phyloP scores from a whole-genome alignment of 140 eudicot species.

The Anethum foeniculum region DNA sequence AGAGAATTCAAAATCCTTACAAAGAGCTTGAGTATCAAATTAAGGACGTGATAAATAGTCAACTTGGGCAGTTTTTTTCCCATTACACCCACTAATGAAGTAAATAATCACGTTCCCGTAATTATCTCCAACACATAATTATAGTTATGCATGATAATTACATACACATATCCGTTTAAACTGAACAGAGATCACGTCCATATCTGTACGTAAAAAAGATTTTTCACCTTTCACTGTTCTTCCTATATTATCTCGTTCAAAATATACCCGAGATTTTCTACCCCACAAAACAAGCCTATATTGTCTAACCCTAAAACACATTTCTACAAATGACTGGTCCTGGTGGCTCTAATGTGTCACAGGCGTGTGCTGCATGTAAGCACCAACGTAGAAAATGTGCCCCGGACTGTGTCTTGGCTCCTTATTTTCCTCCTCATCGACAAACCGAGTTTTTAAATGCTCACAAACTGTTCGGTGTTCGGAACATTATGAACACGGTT shows the following conservation, averaged over 20 bases:
- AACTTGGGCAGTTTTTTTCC: neutral
- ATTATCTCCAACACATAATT: neutral
- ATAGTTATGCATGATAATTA: neutral
- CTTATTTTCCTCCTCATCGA: constrained; percentile 22
- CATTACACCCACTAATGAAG: neutral
- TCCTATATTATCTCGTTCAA: neutral
- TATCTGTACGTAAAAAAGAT: neutral
- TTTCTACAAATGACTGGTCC: constrained; percentile 7
- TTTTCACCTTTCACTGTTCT: neutral
- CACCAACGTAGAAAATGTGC: constrained; percentile 28
- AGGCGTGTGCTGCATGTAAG: constrained; percentile 37
- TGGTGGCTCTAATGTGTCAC: neutral
- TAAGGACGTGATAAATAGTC: neutral
- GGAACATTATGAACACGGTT: constrained; percentile 17
- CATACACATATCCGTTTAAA: neutral
- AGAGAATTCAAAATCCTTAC: neutral
- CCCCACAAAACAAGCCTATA: neutral
- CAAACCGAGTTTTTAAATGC: constrained; percentile 21
- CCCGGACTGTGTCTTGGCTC: constrained; percentile 26
- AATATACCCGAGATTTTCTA: neutral
- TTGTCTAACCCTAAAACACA: neutral
- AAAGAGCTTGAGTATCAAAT: neutral
- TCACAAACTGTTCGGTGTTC: constrained; percentile 23
- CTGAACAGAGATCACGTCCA: neutral
- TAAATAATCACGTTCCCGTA: neutral